Conservation (phyloP, 768 basidiomycete genomes). For the Pleurotus ostreatus region DNA sequence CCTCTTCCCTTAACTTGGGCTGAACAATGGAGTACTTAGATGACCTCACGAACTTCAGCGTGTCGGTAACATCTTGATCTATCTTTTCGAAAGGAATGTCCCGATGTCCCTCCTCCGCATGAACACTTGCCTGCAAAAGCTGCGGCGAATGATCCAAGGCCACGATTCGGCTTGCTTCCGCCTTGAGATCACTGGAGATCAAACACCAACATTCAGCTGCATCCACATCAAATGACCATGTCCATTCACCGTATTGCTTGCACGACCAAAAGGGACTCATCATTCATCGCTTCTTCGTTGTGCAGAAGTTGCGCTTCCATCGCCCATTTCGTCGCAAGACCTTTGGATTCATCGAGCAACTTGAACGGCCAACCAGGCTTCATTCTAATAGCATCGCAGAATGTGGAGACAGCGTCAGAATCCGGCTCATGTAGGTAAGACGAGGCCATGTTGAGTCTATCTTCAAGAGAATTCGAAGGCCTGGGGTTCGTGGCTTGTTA, state of each 20-base stretch:
- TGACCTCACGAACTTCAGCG: background rate
- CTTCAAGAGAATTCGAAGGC: no score
- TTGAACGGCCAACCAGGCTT: constrained; percentile 5
- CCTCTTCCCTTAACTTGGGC: background rate
- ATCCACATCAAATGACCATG: background rate
- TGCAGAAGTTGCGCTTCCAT: background rate
- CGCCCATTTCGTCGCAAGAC: constrained; percentile 7
- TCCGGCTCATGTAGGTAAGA: no score
- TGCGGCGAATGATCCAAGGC: background rate
- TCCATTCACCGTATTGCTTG: background rate
- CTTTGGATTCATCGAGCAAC: background rate
- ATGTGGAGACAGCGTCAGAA: background rate
- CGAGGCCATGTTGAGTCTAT: no score
- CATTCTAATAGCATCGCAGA: constrained; percentile 6
- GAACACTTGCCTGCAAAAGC: background rate
- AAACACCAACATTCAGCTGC: background rate
- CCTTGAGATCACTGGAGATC: constrained; percentile 1
- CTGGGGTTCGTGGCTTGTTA: no score
- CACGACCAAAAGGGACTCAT: background rate
- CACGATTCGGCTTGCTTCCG: constrained; percentile 4
- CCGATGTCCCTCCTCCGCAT: background rate
- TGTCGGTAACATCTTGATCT: background rate
- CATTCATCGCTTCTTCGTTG: background rate
- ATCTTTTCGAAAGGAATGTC: background rate
- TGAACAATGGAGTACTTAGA: background rate